Evolutionary conservation across 2,329 filamentous ascomycete species (phyloP).

Genomic region (Fusarium cicatricum): DNA sequence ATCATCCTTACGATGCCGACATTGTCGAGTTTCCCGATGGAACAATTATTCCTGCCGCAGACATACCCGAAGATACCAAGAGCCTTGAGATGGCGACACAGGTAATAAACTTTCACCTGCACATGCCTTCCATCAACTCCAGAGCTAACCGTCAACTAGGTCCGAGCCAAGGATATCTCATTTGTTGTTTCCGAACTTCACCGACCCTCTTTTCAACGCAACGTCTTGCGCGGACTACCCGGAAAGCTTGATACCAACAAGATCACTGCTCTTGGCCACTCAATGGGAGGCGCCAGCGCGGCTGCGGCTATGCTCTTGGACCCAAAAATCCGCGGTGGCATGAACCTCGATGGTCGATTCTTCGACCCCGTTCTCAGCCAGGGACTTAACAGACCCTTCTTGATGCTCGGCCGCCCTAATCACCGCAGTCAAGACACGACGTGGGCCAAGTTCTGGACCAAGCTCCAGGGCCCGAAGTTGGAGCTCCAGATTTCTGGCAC

Average conservation of each 20-base stretch:
- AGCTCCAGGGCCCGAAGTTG: constrained; percentile 38
- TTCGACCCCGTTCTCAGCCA: constrained; percentile 41
- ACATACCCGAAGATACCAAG: constrained; percentile 15
- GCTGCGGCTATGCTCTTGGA: constrained; percentile 46
- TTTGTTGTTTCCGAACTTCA: constrained; percentile 50
- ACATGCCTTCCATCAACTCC: rapidly evolving
- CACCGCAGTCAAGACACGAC: constrained; percentile 44
- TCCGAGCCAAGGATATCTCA: constrained; percentile 47
- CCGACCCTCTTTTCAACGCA: constrained; percentile 24
- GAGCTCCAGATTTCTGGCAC: constrained; percentile 40
- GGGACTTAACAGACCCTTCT: constrained; percentile 44
- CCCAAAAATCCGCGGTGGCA: constrained; percentile 46
- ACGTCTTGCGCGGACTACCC: constrained; percentile 28
- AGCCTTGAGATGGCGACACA: constrained; percentile 29
- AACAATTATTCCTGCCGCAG: constrained; percentile 30
- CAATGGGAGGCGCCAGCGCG: constrained; percentile 50
- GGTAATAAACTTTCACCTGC: constrained; percentile 11
- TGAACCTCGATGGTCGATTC: constrained; percentile 53
- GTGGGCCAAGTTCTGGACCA: constrained; percentile 44
- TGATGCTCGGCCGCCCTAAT: constrained; percentile 42
- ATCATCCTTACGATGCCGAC: constrained; percentile 57
- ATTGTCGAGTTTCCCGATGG: constrained; percentile 58
- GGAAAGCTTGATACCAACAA: constrained; percentile 40
- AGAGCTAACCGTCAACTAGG: constrained; percentile 21
- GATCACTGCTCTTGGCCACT: constrained; percentile 51